These are phyloP conservation scores for Crithidia fasciculata DNA, from an alignment of 208 protist species.

Conservation along the genomic window DNA sequence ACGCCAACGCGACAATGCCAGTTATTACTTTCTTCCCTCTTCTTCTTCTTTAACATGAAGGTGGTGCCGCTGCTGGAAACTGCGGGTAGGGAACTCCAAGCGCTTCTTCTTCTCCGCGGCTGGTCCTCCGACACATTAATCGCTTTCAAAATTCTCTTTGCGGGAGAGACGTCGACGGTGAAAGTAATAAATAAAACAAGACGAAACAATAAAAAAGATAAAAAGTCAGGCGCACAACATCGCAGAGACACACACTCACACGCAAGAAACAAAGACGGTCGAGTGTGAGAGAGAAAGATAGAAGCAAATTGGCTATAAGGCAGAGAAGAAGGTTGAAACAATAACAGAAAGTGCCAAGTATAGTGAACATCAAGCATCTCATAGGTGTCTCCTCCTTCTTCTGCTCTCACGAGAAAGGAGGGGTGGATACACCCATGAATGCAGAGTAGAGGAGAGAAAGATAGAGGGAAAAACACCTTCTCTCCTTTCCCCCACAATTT, in stretches of 20 bases:
- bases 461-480: background rate
- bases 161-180: background rate
- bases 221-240: conserved; percentile 1
- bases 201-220: background rate
- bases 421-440: background rate
- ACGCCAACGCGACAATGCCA: too few relatives aligned
- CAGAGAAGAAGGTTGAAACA: background rate
- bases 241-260: conserved; percentile 1
- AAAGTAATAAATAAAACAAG: background rate
- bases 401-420: background rate
- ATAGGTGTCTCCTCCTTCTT: background rate
- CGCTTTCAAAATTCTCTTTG: too few relatives aligned
- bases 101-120: too few relatives aligned
- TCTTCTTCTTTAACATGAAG: too few relatives aligned
- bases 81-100: too few relatives aligned
- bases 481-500: background rate
- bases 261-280: background rate
- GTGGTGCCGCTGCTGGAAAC: too few relatives aligned
- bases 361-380: background rate
- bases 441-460: background rate
- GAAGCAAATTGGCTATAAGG: background rate
- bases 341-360: conserved; percentile 6
- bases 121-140: too few relatives aligned
- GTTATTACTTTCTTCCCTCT: too few relatives aligned
- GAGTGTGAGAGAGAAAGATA: background rate